phyloP scores from a whole-genome alignment of 371 early-diverging fungal species.

The Circinella minor region DNA sequence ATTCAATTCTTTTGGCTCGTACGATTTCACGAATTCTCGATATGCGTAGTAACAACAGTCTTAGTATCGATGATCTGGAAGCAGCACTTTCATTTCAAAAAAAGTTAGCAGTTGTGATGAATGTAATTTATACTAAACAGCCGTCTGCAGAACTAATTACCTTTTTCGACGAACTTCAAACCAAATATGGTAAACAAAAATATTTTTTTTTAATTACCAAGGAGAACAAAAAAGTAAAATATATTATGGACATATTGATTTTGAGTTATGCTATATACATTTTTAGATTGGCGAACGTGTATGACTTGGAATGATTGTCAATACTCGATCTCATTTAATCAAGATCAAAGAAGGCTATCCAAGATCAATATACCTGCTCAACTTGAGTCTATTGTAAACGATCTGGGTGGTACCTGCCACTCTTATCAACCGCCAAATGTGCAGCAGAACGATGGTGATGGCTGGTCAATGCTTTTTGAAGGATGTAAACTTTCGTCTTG shows the following conservation, averaged over 20 bases:
- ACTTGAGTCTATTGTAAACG: neutral
- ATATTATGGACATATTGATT: neutral
- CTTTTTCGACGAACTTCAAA: neutral
- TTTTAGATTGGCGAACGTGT: constrained; percentile 27
- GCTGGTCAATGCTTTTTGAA: constrained; percentile 26
- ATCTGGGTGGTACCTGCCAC: constrained; percentile 4
- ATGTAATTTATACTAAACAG: neutral
- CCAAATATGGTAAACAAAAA: constrained; percentile 4
- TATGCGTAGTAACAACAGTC: neutral
- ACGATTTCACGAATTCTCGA: neutral
- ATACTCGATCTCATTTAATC: neutral
- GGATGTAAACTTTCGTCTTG: constrained; percentile 27
- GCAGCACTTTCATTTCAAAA: neutral
- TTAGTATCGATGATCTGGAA: constrained; percentile 6
- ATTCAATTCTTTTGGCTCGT: neutral
- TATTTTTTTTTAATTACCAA: neutral
- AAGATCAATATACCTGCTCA: constrained; percentile 3
- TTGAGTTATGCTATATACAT: neutral
- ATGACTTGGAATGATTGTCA: constrained; percentile 27
- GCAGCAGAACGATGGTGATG: constrained; percentile 2
- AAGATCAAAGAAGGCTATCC: neutral
- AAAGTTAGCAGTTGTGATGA: neutral
- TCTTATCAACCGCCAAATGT: neutral
- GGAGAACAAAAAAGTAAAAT: constrained; percentile 9
- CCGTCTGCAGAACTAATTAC: neutral